phyloP scores from a whole-genome alignment of 192 early-diverging fungal species.

The Radiomyces spectabilis region DNA sequence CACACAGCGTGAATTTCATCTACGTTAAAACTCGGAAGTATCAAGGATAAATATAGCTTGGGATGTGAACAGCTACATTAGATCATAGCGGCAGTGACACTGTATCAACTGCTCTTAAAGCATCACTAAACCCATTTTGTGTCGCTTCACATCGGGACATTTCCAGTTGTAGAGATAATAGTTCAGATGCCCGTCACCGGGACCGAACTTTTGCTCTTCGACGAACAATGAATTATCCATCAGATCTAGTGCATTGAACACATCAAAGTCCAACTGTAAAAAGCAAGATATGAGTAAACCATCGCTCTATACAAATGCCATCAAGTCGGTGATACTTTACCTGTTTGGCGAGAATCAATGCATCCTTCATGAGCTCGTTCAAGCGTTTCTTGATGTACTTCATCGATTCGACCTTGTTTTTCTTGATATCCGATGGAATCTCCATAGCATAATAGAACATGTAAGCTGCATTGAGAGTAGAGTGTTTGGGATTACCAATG shows the following conservation, averaged over 20 bases:
- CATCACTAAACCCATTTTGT: slow-evolving; percentile 86
- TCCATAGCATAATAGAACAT: slow-evolving; percentile 86
- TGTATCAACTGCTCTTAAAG: slow-evolving; percentile 38
- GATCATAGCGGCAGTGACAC: too few species aligned
- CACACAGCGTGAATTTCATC: too few species aligned
- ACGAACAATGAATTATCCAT: slow-evolving; percentile 85
- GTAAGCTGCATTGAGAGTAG: slow-evolving; percentile 83
- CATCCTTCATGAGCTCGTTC: slow-evolving; percentile 64
- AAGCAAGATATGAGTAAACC: too few species aligned
- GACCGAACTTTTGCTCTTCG: slow-evolving; percentile 82
- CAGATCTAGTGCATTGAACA: slow-evolving; percentile 89
- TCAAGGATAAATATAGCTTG: too few species aligned
- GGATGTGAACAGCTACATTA: too few species aligned
- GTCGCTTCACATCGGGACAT: slow-evolving; percentile 55
- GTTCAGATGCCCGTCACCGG: slow-evolving; percentile 89
- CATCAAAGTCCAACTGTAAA: slow-evolving; percentile 81
- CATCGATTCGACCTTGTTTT: slow-evolving; percentile 30
- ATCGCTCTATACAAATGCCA: too few species aligned
- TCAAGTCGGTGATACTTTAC: too few species aligned
- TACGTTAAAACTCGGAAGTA: too few species aligned
- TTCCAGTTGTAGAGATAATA: slow-evolving; percentile 98
- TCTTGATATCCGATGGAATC: slow-evolving; percentile 27
- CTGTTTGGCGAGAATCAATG: slow-evolving; percentile 62
- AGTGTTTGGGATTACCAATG: slow-evolving; percentile 67
- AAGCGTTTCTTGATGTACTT: slow-evolving; percentile 49